Base-by-base conservation (phyloP, 169 alveolate species). In the Eimeria praecox region DNA sequence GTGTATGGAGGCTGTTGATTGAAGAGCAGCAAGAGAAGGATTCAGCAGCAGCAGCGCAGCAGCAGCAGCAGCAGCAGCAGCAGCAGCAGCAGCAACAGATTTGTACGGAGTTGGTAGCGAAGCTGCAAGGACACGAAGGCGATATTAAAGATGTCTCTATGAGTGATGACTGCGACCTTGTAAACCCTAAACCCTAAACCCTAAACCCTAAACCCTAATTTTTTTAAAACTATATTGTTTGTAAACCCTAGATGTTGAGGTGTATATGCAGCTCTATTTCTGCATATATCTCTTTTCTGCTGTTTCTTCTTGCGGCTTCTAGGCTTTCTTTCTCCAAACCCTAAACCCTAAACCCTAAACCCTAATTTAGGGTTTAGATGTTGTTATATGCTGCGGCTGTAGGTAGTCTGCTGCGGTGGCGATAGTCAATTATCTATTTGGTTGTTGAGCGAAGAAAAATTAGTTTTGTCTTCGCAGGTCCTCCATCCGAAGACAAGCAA, bases 381-480 rank as follows among this genome's bases (percentile, higher is more conserved):
- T 6, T 18, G 33, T 3, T 82, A 16, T 82, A 66, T 3, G 64
- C n/a, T n/a, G n/a, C n/a, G n/a, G n/a, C n/a, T 5, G 71, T 90
- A 90, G 95, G 95, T 90, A 64, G 95, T 77, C 30, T 71, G 90
- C 52, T 90, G 95, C 80, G 95, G 90, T 6, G 78, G 77, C 27
- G 95, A 73, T 46, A 52, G 80, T 27, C 44, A 54, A n/a, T 59
- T 90, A 3, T 75, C 88, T 40, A 33, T 90, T 56, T 90, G 95
- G 95, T 62, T 52, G 52, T 90, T 89, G 95, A 71, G 90, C 14
- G 69, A 44, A n/a, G 66, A 73, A 38, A 66, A 44, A 18, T 77
- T 90, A 44, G 82, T 90, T 9, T 80, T 78, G 40, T 78, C 88
- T 38, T 62, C 35, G 30, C 88, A 40, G 30, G 22, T 78, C 42